phyloP scores from a whole-genome alignment of 306 rosid genomes.

The cucumber (Cucumis sativus) region Cucumber_9930_V3 NC_026658.2:1817001-1817500 shows the following conservation, averaged over 20 bases:
- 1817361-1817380: slow-evolving; percentile 70
- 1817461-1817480: slow-evolving; percentile 31
- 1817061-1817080: neutral
- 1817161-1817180: slow-evolving; percentile 63
- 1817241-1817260: slow-evolving; percentile 85
- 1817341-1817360: slow-evolving; percentile 69
- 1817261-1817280: slow-evolving; percentile 69
- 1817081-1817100: slow-evolving; percentile 38
- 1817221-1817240: slow-evolving; percentile 63
- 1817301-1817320: slow-evolving; percentile 66
- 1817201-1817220: slow-evolving; percentile 63
- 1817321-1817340: slow-evolving; percentile 69
- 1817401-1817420: slow-evolving; percentile 56
- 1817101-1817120: slow-evolving; percentile 29
- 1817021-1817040: no score
- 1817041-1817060: no score
- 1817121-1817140: slow-evolving; percentile 34
- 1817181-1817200: slow-evolving; percentile 71
- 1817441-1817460: slow-evolving; percentile 54
- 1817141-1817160: slow-evolving; percentile 51
- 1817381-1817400: slow-evolving; percentile 79
- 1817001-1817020: no score
- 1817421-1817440: slow-evolving; percentile 55
- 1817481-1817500: neutral
- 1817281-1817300: slow-evolving; percentile 76